These are phyloP conservation scores for Botryotinia calthae DNA, from an alignment of 2,329 filamentous ascomycete genomes.

Conservation along the genomic window DNA sequence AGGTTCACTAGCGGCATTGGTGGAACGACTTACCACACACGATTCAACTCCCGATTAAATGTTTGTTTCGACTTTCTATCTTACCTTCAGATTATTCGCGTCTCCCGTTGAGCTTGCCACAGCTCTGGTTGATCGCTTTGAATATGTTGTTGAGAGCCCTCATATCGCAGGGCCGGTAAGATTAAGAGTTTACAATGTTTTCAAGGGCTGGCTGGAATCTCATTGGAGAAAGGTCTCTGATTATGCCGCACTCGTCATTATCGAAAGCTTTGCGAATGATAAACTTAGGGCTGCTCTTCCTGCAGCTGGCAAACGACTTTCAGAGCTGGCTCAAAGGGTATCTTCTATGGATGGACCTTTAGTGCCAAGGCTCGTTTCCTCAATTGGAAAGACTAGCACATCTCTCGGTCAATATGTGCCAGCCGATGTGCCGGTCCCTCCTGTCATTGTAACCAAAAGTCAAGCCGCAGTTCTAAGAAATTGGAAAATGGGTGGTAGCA, in stretches of 20 bases:
- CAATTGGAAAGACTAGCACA: constrained; percentile 83
- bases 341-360: constrained; percentile 68
- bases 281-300: constrained; percentile 69
- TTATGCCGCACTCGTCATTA: constrained; percentile 68
- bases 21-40: constrained; percentile 92
- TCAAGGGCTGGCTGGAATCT: constrained; percentile 96
- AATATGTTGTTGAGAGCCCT: constrained; percentile 79
- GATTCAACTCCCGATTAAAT: constrained; percentile 88
- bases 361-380: constrained; percentile 78
- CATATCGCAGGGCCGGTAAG: constrained; percentile 77
- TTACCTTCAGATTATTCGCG: constrained; percentile 93
- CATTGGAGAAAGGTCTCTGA: constrained; percentile 89
- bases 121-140: constrained; percentile 84
- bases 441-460: constrained; percentile 69
- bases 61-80: constrained; percentile 92
- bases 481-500: constrained; percentile 70
- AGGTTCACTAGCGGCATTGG: constrained; percentile 81
- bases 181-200: constrained; percentile 88
- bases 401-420: constrained; percentile 69
- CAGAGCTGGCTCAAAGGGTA: constrained; percentile 78
- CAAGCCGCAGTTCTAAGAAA: constrained; percentile 69
- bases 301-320: constrained; percentile 73
- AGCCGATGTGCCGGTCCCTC: constrained; percentile 68
- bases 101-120: constrained; percentile 76
- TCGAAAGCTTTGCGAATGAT: constrained; percentile 75